Evolutionary conservation across 1,139 yeast genomes (phyloP), one percentile per base, ranked within the genome.

Genomic region (Fermentozyma sake): DNA sequence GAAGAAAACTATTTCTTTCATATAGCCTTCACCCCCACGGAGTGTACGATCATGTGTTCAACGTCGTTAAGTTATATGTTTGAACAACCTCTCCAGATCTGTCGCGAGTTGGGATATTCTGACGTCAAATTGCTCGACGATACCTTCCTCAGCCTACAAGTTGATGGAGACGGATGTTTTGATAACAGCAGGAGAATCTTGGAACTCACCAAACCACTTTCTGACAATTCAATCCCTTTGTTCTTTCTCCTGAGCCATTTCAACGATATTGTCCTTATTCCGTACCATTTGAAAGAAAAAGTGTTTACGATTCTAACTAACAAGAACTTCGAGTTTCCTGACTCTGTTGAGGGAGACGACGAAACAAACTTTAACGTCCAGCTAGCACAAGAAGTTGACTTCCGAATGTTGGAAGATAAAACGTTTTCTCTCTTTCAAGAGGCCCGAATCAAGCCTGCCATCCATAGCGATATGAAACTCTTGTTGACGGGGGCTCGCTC

Each of bases 181-280:
- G 76, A 61, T 40, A 53, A 67, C 32, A 76, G 77, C 20, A 57
- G 69, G 21, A 55, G 79, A 23, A 77, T 79, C 7, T 48, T 79
- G 29, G 74, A 73, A 33, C 54, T 79, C 16, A 76, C 83, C 1
- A 63, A 67, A 28, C 87, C 87, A 3, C 55, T 79, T 12, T 69
- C 82, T 0, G 61, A 65, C 20, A 75, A 76, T 28, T 64, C 64
- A 10, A 75, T 79, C 18, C 66, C 85, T 3, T 58, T 79, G 18
- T 78, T 77, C 45, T 79, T 79, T 50, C 52, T 79, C 22, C 72
- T 80, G 9, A 76, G 80, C 22, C 81, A 79, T 52, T 78, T 76
- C 43, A 69, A 79, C 28, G 83, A 79, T 49, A 72, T 76, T 27
- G 81, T 79, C n/a, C 57, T 79, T 21, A 67, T 79, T 11, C 86